phyloP scores from a whole-genome alignment of 257 asterid genomes.

The Solanum tarijense region DNA sequence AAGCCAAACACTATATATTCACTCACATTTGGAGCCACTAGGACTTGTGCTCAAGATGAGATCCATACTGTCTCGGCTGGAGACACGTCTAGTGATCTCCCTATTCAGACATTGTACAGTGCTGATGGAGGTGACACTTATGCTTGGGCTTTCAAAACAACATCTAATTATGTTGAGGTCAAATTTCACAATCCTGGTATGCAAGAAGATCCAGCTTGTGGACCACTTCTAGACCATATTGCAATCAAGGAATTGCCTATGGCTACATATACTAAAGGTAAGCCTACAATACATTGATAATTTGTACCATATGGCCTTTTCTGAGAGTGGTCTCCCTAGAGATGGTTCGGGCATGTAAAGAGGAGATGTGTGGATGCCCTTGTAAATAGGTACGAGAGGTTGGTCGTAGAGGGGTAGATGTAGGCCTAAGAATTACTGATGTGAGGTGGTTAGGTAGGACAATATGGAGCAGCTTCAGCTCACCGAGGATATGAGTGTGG shows the following conservation, averaged over 20 bases:
- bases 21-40: slow-evolving; percentile 60
- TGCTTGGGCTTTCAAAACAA: slow-evolving; percentile 65
- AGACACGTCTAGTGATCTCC: slow-evolving; percentile 45
- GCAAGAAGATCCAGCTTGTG: slow-evolving; percentile 78
- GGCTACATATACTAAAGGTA: slow-evolving; percentile 30
- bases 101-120: slow-evolving; percentile 64
- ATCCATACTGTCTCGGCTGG: slow-evolving; percentile 40
- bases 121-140: slow-evolving; percentile 71
- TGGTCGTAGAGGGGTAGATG: neutral
- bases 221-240: slow-evolving; percentile 63
- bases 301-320: neutral
- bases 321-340: neutral
- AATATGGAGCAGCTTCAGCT: neutral
- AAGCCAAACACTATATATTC: slow-evolving; percentile 25
- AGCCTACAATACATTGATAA: neutral
- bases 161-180: slow-evolving; percentile 36
- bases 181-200: slow-evolving; percentile 61
- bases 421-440: neutral
- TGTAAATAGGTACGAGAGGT: neutral
- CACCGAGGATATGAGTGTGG: neutral
- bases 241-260: slow-evolving; percentile 62
- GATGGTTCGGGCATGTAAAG: neutral
- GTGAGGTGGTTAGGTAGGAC: neutral
- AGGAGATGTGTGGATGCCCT: neutral
- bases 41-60: slow-evolving; percentile 83